Conservation (phyloP, 2,329 filamentous ascomycete species). For the Colletotrichum spinosum region DNA sequence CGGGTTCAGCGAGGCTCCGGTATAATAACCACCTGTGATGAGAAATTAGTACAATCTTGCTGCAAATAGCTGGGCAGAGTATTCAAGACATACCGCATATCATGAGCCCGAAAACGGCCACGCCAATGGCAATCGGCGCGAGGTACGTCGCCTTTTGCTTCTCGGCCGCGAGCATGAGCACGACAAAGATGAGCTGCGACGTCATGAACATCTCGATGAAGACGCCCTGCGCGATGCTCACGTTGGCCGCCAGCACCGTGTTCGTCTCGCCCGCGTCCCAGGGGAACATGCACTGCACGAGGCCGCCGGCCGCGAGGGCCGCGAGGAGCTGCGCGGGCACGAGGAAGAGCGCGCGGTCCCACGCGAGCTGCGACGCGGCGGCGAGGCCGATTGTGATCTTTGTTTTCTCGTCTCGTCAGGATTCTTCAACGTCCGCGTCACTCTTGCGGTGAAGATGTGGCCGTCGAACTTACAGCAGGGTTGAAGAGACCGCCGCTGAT, state of each 20-base stretch:
- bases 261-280: conserved; percentile 67
- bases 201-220: conserved; percentile 78
- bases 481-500: conserved; percentile 65
- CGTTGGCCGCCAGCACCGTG: conserved; percentile 58
- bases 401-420: no score
- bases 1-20: conserved; percentile 62
- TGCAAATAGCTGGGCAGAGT: no score
- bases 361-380: conserved; percentile 65
- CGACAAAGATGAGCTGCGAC: conserved; percentile 71
- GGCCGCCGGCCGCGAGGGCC: conserved; percentile 68
- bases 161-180: conserved; percentile 77
- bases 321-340: conserved; percentile 68
- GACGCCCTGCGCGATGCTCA: conserved; percentile 66
- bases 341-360: conserved; percentile 61
- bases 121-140: conserved; percentile 77
- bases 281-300: conserved; percentile 68
- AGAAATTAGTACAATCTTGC: no score
- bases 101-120: conserved; percentile 71
- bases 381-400: conserved; percentile 68
- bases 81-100: no score
- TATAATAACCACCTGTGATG: conserved; percentile 56
- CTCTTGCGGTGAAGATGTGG: no score
- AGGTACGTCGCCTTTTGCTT: conserved; percentile 80
- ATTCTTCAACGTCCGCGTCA: no score
- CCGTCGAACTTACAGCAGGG: conserved; percentile 42